phyloP scores from a whole-genome alignment of 352 stramenopile species.

The Globisporangium cystogenes region DNA sequence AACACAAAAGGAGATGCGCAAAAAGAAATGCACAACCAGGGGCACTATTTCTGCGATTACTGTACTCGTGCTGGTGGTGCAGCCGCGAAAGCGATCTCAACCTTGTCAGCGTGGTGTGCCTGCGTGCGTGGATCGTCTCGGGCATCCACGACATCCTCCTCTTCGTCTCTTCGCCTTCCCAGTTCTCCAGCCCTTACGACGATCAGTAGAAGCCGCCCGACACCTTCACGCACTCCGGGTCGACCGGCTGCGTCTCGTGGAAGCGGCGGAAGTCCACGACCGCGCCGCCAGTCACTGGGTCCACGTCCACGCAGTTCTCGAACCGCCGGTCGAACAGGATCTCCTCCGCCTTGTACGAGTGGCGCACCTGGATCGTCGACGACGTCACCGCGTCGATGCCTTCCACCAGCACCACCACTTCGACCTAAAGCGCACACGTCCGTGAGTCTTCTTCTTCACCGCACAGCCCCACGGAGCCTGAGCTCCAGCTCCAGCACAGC shows the following conservation, averaged over 20 bases:
- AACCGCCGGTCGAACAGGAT: conserved; percentile 93
- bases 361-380: conserved; percentile 92
- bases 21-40: neutral
- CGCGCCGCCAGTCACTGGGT: conserved; percentile 64
- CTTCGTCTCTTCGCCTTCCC: neutral
- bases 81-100: no score
- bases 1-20: neutral
- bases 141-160: neutral
- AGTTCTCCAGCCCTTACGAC: neutral
- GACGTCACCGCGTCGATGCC: conserved; percentile 94
- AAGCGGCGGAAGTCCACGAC: conserved; percentile 89
- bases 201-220: conserved; percentile 48
- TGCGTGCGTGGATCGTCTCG: no score
- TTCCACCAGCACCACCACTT: conserved; percentile 96
- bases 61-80: neutral
- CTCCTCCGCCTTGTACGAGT: conserved; percentile 93
- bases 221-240: conserved; percentile 54
- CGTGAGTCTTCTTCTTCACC: conserved; percentile 2
- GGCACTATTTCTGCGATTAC: neutral
- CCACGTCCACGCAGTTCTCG: conserved; percentile 87
- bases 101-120: no score
- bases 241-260: conserved; percentile 65
- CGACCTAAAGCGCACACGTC: conserved; percentile 48
- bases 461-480: neutral
- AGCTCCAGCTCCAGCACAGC: no score